Evolutionary conservation across 495 filamentous ascomycete genomes (phyloP).

Genomic region (Pyrenula aspistea): DNA sequence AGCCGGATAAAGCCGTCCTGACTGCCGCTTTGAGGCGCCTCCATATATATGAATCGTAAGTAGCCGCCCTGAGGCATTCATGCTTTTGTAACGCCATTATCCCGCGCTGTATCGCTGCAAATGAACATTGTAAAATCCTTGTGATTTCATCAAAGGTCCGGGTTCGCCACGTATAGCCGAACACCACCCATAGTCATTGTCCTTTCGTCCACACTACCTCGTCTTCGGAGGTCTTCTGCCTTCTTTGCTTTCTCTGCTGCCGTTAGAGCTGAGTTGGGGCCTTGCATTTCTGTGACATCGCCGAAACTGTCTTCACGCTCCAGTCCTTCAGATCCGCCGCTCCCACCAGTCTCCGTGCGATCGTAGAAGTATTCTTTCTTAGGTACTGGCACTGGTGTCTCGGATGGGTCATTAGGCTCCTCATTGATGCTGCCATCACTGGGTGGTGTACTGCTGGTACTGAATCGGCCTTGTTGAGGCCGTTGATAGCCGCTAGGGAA

Average conservation of each 20-base stretch:
- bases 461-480: slow-evolving; percentile 49
- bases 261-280: slow-evolving; percentile 24
- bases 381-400: slow-evolving; percentile 34
- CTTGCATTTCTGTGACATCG: slow-evolving; percentile 38
- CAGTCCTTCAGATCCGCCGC: slow-evolving; percentile 18
- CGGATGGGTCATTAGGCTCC: slow-evolving; percentile 35
- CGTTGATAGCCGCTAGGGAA: slow-evolving; percentile 40
- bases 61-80: background rate
- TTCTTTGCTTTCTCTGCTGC: slow-evolving; percentile 56
- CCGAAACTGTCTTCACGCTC: slow-evolving; percentile 47
- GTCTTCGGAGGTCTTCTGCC: slow-evolving; percentile 62
- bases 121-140: background rate
- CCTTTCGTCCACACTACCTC: slow-evolving; percentile 90
- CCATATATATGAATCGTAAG: too few species aligned
- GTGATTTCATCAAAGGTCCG: slow-evolving; percentile 53
- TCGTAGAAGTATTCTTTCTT: slow-evolving; percentile 24
- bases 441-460: slow-evolving; percentile 55
- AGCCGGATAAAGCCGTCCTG: too few species aligned
- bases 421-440: slow-evolving; percentile 26
- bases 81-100: background rate
- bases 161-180: slow-evolving; percentile 88
- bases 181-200: slow-evolving; percentile 69
- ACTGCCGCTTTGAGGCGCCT: too few species aligned
- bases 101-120: background rate
- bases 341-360: slow-evolving; percentile 10